Base-by-base conservation (phyloP, 2,329 filamentous ascomycete species). In the Lasiodiplodia citricola region DNA sequence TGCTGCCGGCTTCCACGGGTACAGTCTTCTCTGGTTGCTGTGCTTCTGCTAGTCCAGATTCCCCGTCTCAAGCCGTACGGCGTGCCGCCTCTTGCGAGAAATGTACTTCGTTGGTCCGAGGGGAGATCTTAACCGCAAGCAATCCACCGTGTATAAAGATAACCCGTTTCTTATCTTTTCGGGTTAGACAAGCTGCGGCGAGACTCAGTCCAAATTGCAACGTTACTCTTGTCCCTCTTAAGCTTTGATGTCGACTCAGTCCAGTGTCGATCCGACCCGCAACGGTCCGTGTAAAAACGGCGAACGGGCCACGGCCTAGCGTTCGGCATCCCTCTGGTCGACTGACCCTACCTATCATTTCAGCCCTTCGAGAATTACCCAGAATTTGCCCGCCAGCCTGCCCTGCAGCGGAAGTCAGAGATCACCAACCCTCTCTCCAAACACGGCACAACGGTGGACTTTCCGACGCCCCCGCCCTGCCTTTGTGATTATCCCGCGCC, bases 151-250 rank as follows among this genome's bases (percentile, higher is more conserved):
- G 41, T 62, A 62, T 62, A 51, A 44, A 62, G 58, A 62, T 62
- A n/a, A 23, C 11, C 58, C 25, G 18, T 47, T 51, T 31, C 3
- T 41, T 11, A 4, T 62, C 41, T n/a, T 50, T 50, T 62, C 16
- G 38, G 41, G 58, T 62, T 62, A 62, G 58, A 18, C 13, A 35
- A 6, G 18, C 25, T 37, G 41, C 25, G 57, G 58, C 28, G 14
- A 62, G 58, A 62, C 58, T 62, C 58, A 62, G 58, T 62, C 23
- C 41, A 62, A 62, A 51, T 62, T 62, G 58, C 58, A 62, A 50
- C 58, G 41, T 62, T 62, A 21, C 58, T 62, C 58, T 50, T 62
- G 23, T 62, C 47, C 58, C 4, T 62, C 23, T 44, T 51, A 62
- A 62, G 58, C 58, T 62, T 62, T 51, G 41, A 47, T 60, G 57